Evolutionary conservation across 495 filamentous ascomycete species (phyloP), one percentile per base, ranked within the genome.

Genomic region (Aspergillus baeticus): DNA sequence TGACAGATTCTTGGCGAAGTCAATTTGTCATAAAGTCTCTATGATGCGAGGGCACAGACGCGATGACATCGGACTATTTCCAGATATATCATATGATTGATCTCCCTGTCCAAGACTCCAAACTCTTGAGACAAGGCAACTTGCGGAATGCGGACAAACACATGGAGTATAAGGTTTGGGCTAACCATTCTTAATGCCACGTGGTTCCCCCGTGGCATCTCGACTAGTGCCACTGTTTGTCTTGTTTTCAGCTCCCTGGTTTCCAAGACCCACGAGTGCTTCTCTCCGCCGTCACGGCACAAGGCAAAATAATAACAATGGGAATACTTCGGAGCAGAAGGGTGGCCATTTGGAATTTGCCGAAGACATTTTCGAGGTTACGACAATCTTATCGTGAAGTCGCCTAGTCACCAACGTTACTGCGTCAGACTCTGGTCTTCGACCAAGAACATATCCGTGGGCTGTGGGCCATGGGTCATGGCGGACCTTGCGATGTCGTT

Each of bases 151-250:
- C 26, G 43, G 45, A 58, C 23, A 39, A 42, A 39, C 18, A 23
- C 34, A 53, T 58, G 42, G 49, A 58, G 49, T 42, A 58, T 34
- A 48, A 48, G 31, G 44, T 53, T 59, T 48, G 33, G 17, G 13
- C 56, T 35, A 53, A 36, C 37, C 21, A 59, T 54, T 52, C 51
- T 54, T 50, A 42, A 54, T 59, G 47, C 57, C 57, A 59, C 51
- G 57, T 54, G 57, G 57, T 34, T 37, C 33, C 14, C 15, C 21
- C 51, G 42, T 38, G 15, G 35, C 14, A 23, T 23, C 18, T 31
- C 17, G 39, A 29, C 23, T 43, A 36, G n/a, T 20, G 8, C 26
- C 46, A 17, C 10, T 44, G 38, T 37, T 34, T 52, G n/a, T 51
- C 33, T 46, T 38, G 18, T 44, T 36, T 29, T 52, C 23, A 22